phyloP scores from a whole-genome alignment of 495 filamentous ascomycete genomes.

The Aspergillus egyptiacus region DNA sequence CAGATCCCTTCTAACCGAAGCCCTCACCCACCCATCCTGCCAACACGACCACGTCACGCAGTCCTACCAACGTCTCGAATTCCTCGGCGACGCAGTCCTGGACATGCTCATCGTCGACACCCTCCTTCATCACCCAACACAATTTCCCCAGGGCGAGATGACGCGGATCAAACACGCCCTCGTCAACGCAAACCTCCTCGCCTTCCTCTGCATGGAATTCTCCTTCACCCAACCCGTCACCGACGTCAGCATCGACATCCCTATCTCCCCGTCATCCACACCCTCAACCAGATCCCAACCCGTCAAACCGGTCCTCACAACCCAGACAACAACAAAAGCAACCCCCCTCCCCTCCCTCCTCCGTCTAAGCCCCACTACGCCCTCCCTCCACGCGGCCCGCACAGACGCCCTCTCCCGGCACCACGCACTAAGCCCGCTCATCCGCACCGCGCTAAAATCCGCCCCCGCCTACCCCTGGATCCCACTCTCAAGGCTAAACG shows the following conservation, averaged over 20 bases:
- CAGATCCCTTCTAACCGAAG: conserved; percentile 68
- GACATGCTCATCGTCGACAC: conserved; percentile 65
- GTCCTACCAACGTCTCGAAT: conserved; percentile 86
- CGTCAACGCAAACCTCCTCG: conserved; percentile 83
- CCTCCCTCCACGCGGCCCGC: conserved; percentile 41
- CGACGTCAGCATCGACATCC: neutral
- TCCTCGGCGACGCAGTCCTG: conserved; percentile 80
- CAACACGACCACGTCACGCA: conserved; percentile 41
- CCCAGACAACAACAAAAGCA: neutral
- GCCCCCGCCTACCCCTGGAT: conserved; percentile 70
- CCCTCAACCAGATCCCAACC: neutral
- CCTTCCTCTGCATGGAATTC: conserved; percentile 64
- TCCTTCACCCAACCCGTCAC: conserved; percentile 15
- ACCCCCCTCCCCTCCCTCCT: conserved; percentile 64
- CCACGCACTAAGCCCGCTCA: neutral
- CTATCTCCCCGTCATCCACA: neutral
- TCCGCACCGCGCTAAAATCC: conserved; percentile 43
- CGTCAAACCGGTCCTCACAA: neutral
- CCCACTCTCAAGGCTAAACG: conserved; percentile 54
- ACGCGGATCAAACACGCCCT: conserved; percentile 67
- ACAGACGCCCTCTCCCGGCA: conserved; percentile 43
- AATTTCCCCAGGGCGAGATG: conserved; percentile 60
- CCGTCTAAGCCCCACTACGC: conserved; percentile 43
- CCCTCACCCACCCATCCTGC: conserved; percentile 78
- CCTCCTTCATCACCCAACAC: conserved; percentile 39